Base-by-base conservation (phyloP, 139 green algal genomes). In the Micractinium conductrix region DNA sequence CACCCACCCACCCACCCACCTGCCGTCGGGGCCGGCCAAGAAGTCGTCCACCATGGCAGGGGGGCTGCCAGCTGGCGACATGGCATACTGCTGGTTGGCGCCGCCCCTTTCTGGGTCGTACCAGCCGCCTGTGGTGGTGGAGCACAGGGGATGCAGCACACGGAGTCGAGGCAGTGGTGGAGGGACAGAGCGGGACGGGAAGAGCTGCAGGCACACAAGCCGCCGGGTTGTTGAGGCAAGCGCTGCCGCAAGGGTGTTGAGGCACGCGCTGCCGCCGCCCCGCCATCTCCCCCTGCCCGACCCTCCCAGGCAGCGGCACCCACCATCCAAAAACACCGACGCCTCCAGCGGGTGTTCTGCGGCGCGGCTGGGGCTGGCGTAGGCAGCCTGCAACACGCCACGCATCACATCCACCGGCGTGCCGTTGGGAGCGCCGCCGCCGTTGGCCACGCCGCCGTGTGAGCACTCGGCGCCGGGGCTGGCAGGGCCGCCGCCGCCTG, bases 31-130 rank as follows among this genome's bases (percentile, higher is more conserved):
- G 62, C 43, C 37, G 28, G 30, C 8, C 37, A 82, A 9, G 38
- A 72, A 71, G 12, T 60, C 48, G 30, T 67, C 55, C 30, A 73
- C 38, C 76, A 82, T 24, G 10, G 76, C 55, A 12, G 76, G 76
- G 10, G 76, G 76, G 40, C 76, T 82, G 76, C 76, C 76, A 28
- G 76, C 76, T 14, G 76, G 76, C 12, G 76, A 82, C 76, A 82
- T 82, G 8, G 38, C 62, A 24, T 53, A 73, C 17, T 22, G 45
- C 33, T 38, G 12, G 0, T 38, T 8, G 2, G 14, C 28, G 10
- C 24, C 9, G 28, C 70, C 28, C 19, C 35, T 43, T 12, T 72
- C 22, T 4, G 76, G 38, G 40, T 82, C 76, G 26, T 82, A 82
- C 76, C 76, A 82, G 19, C 76, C 76, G 6, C 76, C 76, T 82